Evolutionary conservation across 83 land plant genomes (phyloP).

Genomic region (Picea mariana): DNA sequence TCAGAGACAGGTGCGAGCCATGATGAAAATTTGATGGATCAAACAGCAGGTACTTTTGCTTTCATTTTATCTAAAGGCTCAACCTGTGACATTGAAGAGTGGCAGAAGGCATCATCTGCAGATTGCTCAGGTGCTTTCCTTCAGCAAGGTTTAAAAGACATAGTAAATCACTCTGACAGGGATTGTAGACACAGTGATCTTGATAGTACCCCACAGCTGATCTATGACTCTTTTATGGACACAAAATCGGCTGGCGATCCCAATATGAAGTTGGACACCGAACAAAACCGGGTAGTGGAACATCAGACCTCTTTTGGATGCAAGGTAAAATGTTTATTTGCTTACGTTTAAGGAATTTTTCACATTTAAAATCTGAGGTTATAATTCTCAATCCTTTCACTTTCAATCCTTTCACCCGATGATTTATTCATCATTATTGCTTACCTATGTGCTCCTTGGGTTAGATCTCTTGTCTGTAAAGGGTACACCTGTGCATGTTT

Average conservation of each 20-base stretch:
- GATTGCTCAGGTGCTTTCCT: neutral
- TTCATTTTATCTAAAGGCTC: constrained; percentile 1
- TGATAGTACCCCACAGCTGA: neutral
- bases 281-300: neutral
- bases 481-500: no score
- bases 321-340: neutral
- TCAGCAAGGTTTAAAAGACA: neutral
- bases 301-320: neutral
- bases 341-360: no score
- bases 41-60: neutral
- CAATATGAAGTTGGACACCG: neutral
- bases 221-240: neutral
- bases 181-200: neutral
- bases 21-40: constrained; percentile 7
- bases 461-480: no score
- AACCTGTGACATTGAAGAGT: neutral
- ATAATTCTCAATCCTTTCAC: no score
- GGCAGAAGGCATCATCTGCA: constrained; percentile 5
- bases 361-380: no score
- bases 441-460: no score
- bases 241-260: neutral
- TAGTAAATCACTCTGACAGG: neutral
- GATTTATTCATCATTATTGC: no score
- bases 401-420: no score
- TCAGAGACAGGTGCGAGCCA: neutral